Base-by-base conservation (phyloP, 805 yeast species). In the Candida tallmaniae region DNA sequence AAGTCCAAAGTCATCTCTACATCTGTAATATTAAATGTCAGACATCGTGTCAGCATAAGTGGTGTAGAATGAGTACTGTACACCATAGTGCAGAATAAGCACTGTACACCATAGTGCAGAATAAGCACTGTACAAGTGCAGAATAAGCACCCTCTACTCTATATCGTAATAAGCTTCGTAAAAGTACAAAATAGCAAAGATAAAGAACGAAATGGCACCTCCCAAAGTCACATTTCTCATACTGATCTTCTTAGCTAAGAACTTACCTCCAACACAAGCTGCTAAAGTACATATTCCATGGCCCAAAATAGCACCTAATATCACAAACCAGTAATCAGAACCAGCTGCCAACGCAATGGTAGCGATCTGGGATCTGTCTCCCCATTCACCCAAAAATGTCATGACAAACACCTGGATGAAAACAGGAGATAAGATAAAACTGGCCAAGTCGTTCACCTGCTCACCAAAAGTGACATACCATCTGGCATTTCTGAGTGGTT, bases 321-420 rank as follows among this genome's bases (percentile, higher is more conserved):
- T 86, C 25, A 89, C 95, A 46, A 71, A 70, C 89, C 93, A 80
- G 62, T 87, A 93, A 58, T 88, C 83, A 28, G 87, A 80, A 25
- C 96, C 96, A 1, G 98, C 96, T 34, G 97, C 97, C 94, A 93
- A 83, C 26, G 97, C 97, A 50, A 93, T 88, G 22, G 97, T 93
- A 28, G 97, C 96, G 36, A 93, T 87, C 65, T 93, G 99, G 9
- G 97, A 88, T 51, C 98, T 79, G 60, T 93, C 99, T 33, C 99
- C 99, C 95, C 97, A 88, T 65, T 93, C 99, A 41, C 97, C 98
- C 32, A 93, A 65, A 58, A 93, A 93, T 4, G 96, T 86, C 97
- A 93, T 90, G 35, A 78, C 78, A 54, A 93, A 93, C 4, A 90
- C 90, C 66, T 90, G 96, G 45, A 88, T 81, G 89, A 95, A 93